Base-by-base conservation (phyloP, 2,329 filamentous ascomycete genomes). In the Metarhizium anisopliae region DNA sequence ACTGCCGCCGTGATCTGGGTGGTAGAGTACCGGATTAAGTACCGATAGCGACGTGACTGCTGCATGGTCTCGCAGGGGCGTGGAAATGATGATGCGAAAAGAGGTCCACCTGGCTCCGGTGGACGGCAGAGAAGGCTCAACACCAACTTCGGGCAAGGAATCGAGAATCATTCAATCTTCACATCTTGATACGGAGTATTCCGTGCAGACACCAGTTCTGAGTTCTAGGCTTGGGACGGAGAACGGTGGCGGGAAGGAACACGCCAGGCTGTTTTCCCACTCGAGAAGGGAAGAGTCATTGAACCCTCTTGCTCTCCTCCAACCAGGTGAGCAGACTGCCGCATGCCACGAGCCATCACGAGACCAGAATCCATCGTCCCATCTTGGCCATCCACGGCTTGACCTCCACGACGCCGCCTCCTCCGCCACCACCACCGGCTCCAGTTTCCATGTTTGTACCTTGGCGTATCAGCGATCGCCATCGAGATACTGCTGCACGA, bases 221-320 rank as follows among this genome's bases (percentile, higher is more conserved):
- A 35, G 32, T 40, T 40, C 38, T 40, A 16, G 14, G 38, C 13
- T 40, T 40, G 38, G 10, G 38, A 40, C n/a, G 42, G n/a, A 20
- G n/a, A 45, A 38, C 32, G 18, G 50, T 51, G 32, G 50, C 50
- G 51, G 51, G 51, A 42, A 52, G 51, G 51, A 52, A 45, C 36
- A 30, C 36, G 35, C 35, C 50, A 51, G 20, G 47, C 30, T 32
- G 47, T 20, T 32, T 45, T 10, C 42, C n/a, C 7, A 25, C 42
- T 45, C 18, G 42, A 3, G 38, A 5, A n/a, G 45, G 45, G 29
- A 30, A 16, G 45, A 47, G 45, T 6, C 6, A 6, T 30, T 47
- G 45, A 11, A 10, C 6, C 18, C 7, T 30, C 20, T 16, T 5
- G 16, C 18, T 6, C 18, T 47, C 18, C 45, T 25, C 45, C 45